Percentiles rank a stretch among this genome's conserved stretches.
Evolutionary conservation across 768 basidiomycete genomes (phyloP).

Genomic region (Gloeopeniophorella convolvens): DNA sequence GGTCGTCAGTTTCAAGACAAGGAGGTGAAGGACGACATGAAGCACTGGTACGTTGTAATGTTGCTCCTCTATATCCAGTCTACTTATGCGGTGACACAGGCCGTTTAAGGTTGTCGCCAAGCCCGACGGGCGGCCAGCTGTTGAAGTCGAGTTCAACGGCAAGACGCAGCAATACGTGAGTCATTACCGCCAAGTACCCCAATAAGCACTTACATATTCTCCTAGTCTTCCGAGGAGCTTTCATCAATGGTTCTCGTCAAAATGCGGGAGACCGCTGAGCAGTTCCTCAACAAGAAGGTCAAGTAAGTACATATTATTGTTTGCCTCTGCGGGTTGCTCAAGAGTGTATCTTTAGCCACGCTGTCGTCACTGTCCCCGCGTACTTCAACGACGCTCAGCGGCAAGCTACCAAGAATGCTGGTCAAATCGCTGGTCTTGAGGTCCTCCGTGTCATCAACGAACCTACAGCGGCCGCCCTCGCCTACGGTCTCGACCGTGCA

Average conservation of each 20-base stretch:
- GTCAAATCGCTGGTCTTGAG: slow-evolving; percentile 94
- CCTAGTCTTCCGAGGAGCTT: slow-evolving; percentile 75
- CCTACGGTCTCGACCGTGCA: slow-evolving; percentile 87
- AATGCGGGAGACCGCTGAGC: slow-evolving; percentile 95
- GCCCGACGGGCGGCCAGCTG: slow-evolving; percentile 68
- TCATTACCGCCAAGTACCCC: slow-evolving; percentile 15
- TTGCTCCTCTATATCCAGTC: not conserved
- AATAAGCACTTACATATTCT: slow-evolving; percentile 9
- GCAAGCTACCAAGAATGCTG: slow-evolving; percentile 97
- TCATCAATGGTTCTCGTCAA: slow-evolving; percentile 86
- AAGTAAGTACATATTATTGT: slow-evolving; percentile 56
- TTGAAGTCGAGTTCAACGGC: slow-evolving; percentile 80
- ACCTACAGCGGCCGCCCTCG: slow-evolving; percentile 96
- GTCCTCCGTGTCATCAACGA: slow-evolving; percentile 99
- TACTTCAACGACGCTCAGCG: slow-evolving; percentile 99
- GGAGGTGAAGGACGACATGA: slow-evolving; percentile 88
- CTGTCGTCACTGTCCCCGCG: slow-evolving; percentile 93
- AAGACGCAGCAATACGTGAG: slow-evolving; percentile 77
- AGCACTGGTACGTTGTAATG: slow-evolving; percentile 56
- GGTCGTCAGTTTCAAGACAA: slow-evolving; percentile 90
- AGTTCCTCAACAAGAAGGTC: slow-evolving; percentile 87
- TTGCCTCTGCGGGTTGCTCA: not conserved
- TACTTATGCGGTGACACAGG: slow-evolving; percentile 34
- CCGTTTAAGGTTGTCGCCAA: slow-evolving; percentile 75
- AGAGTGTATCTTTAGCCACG: slow-evolving; percentile 45